Conservation (phyloP, 129 eudicot genomes). For the Sambucus nigra region DNA sequence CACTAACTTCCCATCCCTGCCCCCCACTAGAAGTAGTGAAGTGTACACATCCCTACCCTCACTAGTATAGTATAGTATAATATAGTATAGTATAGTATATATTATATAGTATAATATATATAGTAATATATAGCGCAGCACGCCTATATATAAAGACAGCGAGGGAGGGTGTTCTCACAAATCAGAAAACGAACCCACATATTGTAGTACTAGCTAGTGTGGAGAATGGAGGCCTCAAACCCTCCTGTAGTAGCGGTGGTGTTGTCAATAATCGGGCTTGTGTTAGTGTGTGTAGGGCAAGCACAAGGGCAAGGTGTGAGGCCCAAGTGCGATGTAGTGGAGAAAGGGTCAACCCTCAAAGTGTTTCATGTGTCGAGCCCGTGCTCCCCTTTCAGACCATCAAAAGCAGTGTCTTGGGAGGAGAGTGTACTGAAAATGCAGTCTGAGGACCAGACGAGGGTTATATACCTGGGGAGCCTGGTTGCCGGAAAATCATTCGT, state of each 20-base stretch:
- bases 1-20: too few relatives aligned
- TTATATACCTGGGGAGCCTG: conserved; percentile 59
- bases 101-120: too few relatives aligned
- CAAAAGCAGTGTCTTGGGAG: conserved; percentile 55
- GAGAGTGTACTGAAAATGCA: conserved; percentile 71
- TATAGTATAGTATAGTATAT: too few relatives aligned
- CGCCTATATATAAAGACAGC: too few relatives aligned
- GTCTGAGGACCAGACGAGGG: conserved; percentile 62
- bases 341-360: conserved; percentile 56
- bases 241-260: conserved; percentile 15
- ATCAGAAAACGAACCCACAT: conserved; percentile 1
- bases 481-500: conserved; percentile 63
- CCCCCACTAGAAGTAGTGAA: background rate
- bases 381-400: conserved; percentile 72
- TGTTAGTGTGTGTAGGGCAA: conserved; percentile 20
- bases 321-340: conserved; percentile 38
- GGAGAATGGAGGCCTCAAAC: conserved; percentile 26
- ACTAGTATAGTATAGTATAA: too few relatives aligned
- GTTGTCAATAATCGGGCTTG: conserved; percentile 6
- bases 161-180: too few relatives aligned
- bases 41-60: conserved; percentile 17
- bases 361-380: conserved; percentile 78
- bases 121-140: too few relatives aligned
- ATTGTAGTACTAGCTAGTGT: background rate
- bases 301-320: conserved; percentile 13